Evolutionary conservation across 2,329 filamentous ascomycete genomes (phyloP).

Genomic region (Penicillium sclerotigenum): DNA sequence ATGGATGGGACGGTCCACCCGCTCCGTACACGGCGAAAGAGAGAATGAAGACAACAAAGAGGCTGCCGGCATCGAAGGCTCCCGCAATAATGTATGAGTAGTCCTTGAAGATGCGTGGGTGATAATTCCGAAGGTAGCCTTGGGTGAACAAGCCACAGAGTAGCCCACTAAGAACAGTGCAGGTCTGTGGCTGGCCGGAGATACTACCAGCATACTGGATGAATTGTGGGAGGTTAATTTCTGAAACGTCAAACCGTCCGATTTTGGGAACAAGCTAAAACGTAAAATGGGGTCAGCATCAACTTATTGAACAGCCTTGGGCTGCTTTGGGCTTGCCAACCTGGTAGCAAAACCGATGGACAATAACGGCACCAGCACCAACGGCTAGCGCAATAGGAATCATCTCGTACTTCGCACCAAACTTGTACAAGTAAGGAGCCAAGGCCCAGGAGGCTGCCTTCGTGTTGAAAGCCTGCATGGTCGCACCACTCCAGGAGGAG

Average conservation of each 20-base stretch:
- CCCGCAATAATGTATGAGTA: conserved; percentile 54
- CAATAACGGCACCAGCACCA: conserved; percentile 32
- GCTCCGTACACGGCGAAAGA: conserved; percentile 58
- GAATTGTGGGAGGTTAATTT: conserved; percentile 54
- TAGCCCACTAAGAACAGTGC: conserved; percentile 50
- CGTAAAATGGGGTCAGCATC: neutral
- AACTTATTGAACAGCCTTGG: neutral
- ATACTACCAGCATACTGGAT: conserved; percentile 55
- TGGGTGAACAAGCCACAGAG: conserved; percentile 49
- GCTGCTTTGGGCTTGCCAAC: neutral
- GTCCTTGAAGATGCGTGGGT: conserved; percentile 52
- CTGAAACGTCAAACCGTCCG: conserved; percentile 39
- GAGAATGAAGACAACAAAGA: conserved; percentile 51
- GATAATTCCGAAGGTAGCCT: conserved; percentile 54
- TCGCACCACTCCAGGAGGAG: conserved; percentile 53
- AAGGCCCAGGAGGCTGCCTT: conserved; percentile 46
- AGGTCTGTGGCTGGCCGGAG: conserved; percentile 54
- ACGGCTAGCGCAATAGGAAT: conserved; percentile 52
- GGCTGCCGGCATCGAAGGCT: conserved; percentile 52
- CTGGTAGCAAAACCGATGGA: conserved; percentile 12
- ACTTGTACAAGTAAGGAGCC: conserved; percentile 53
- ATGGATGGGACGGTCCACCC: conserved; percentile 44
- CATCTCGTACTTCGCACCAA: conserved; percentile 42
- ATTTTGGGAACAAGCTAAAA: conserved; percentile 50
- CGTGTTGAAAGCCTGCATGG: conserved; percentile 44